These are phyloP conservation scores for Pythium chondricola DNA, from an alignment of 352 stramenopile species.

Conservation along the genomic window DNA sequence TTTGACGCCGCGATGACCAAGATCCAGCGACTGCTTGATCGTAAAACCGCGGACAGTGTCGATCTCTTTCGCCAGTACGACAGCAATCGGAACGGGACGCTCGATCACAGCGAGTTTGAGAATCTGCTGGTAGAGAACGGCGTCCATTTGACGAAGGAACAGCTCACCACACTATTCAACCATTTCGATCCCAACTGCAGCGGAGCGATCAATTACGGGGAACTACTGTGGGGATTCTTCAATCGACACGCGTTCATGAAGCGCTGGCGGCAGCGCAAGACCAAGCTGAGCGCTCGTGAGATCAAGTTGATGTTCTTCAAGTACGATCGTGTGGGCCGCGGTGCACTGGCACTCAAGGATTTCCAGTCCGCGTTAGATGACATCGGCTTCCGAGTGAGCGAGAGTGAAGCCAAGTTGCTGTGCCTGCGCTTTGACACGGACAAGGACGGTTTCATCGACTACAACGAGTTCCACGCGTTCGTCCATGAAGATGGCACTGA, in stretches of 20 bases:
- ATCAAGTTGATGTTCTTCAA: conserved; percentile 38
- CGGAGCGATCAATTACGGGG: conserved; percentile 45
- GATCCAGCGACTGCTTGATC: conserved; percentile 32
- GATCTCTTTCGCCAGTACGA: conserved; percentile 46
- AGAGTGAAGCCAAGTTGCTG: conserved; percentile 41
- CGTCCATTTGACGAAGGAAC: conserved; percentile 29
- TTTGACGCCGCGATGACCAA: conserved; percentile 52
- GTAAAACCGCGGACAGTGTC: conserved; percentile 11
- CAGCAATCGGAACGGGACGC: conserved; percentile 33
- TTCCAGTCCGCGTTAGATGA: conserved; percentile 50
- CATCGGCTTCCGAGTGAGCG: conserved; percentile 39
- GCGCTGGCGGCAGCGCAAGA: conserved; percentile 38
- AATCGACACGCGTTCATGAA: conserved; percentile 54
- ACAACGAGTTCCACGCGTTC: conserved; percentile 53
- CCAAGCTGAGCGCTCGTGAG: conserved; percentile 13
- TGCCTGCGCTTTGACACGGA: conserved; percentile 43
- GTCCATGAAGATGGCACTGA: conserved; percentile 15
- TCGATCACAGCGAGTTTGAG: conserved; percentile 41
- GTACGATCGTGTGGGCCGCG: conserved; percentile 32
- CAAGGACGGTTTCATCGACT: conserved; percentile 54
- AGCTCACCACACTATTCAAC: conserved; percentile 33
- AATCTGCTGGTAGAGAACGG: conserved; percentile 25
- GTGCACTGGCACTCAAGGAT: conserved; percentile 30
- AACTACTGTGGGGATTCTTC: conserved; percentile 65
- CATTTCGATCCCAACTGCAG: conserved; percentile 45